phyloP scores from a whole-genome alignment of 78 protist species.

The Polysphondylium violaceum region DNA sequence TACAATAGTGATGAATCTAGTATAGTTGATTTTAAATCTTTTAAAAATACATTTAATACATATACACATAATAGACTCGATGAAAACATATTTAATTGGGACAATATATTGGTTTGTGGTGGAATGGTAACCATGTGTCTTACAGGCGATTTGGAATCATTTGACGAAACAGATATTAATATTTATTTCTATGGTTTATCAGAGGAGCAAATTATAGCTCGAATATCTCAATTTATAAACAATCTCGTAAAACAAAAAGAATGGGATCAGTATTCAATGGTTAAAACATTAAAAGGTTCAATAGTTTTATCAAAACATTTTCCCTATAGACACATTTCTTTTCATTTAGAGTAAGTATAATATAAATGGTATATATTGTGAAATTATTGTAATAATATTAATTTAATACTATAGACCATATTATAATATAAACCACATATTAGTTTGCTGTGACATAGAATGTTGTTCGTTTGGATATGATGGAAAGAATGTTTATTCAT shows the following conservation, averaged over 20 bases:
- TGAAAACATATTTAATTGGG: conserved; percentile 22
- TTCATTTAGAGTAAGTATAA: conserved; percentile 45
- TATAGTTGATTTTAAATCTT: background rate
- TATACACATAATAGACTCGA: background rate
- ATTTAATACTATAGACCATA: conserved; percentile 15
- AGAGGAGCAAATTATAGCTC: background rate
- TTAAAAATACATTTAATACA: background rate
- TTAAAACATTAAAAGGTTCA: conserved; percentile 4
- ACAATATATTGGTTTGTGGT: conserved; percentile 19
- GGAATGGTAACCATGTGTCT: conserved; percentile 17
- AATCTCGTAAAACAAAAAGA: background rate
- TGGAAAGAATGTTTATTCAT: conserved; percentile 9
- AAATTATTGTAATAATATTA: background rate
- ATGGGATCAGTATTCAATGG: conserved; percentile 19
- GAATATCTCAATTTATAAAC: background rate
- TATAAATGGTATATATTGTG: background rate
- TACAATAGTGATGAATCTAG: conserved; percentile 11
- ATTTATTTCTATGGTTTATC: conserved; percentile 16
- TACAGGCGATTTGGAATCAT: background rate
- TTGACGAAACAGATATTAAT: conserved; percentile 2
- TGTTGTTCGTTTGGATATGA: conserved; percentile 21
- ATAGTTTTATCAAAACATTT: conserved; percentile 27
- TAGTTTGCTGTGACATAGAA: conserved; percentile 36
- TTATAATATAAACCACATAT: conserved; percentile 26
- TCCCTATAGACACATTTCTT: conserved; percentile 40